phyloP scores from a whole-genome alignment of 495 filamentous ascomycete species.

The Thermothielavioides terrestris region DNA sequence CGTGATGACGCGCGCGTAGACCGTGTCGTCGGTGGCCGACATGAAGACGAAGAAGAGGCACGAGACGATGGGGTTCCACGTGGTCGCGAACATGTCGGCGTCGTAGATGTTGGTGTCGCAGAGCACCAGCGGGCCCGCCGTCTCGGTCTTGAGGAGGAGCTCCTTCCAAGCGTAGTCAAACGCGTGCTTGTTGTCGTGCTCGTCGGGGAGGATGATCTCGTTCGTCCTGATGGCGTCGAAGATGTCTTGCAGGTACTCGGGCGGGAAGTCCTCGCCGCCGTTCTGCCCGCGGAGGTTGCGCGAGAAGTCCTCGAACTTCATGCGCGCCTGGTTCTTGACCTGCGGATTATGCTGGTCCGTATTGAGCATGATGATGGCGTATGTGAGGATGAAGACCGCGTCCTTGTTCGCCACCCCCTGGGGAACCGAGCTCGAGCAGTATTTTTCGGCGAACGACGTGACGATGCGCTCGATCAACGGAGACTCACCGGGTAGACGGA shows the following conservation, averaged over 20 bases:
- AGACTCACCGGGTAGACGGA: slow-evolving; percentile 89
- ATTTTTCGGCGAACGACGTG: slow-evolving; percentile 76
- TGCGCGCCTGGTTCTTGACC: slow-evolving; percentile 68
- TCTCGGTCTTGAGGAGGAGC: slow-evolving; percentile 75
- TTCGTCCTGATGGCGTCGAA: slow-evolving; percentile 85
- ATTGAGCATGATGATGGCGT: slow-evolving; percentile 93
- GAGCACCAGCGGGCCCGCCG: slow-evolving; percentile 60
- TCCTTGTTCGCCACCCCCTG: slow-evolving; percentile 80
- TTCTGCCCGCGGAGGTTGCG: slow-evolving; percentile 87
- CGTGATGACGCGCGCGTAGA: slow-evolving; percentile 85
- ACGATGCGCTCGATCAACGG: slow-evolving; percentile 89
- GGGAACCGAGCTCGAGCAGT: slow-evolving; percentile 61
- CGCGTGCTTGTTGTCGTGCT: slow-evolving; percentile 91
- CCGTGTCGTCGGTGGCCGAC: slow-evolving; percentile 95
- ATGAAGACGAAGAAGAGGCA: slow-evolving; percentile 98
- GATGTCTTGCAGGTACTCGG: slow-evolving; percentile 78
- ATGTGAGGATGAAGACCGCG: slow-evolving; percentile 82
- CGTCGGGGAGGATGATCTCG: slow-evolving; percentile 94
- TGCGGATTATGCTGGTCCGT: slow-evolving; percentile 95
- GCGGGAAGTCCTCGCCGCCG: slow-evolving; percentile 70
- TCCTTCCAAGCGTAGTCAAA: slow-evolving; percentile 98
- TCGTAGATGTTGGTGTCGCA: slow-evolving; percentile 94
- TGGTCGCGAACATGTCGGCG: slow-evolving; percentile 93
- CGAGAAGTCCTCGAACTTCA: slow-evolving; percentile 72
- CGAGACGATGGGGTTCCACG: slow-evolving; percentile 90